Evolutionary conservation across 225 moss, liverwort and hornwort genomes (phyloP), one percentile per base, ranked within the genome.

Genomic region (Bryoerythrophyllum caledonicum): DNA sequence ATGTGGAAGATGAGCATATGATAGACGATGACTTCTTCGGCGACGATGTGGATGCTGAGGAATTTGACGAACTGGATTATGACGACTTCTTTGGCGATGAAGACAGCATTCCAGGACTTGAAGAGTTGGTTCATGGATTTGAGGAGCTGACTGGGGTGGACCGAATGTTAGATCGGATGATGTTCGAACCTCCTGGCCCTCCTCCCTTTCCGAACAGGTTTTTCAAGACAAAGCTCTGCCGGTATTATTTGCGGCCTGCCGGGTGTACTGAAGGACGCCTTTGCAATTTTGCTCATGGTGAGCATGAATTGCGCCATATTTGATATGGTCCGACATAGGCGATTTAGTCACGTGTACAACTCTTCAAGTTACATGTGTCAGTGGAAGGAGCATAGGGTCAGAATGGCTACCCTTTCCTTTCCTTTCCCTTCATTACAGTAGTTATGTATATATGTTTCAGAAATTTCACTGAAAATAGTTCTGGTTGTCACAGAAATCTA

Each of bases 211-310:
- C 40, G 7, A 81, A 79, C 54, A 70, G 62, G 41, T 79, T 70
- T 43, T 92, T 83, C 40, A 92, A 90, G 73, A 92, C 87, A 6
- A 90, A 82, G 79, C 69, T 92, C 51, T 94, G 94, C 80, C 80
- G 81, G 72, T 90, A 81, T 74, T 89, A 87, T 84, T 16, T 43
- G 52, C 74, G 81, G n/a, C 74, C 75, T 67, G 87, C 86, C 41
- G 74, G 77, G 40, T 94, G 94, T 66, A 77, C 81, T 20, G 63
- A 64, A 38, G 91, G 90, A 10, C 43, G 6, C 0, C 44, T 43
- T 2, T 94, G 94, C 80, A 82, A 54, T 65, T 94, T 91, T 67
- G 91, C 91, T 63, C 94, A 94, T 65, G 94, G 94, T 32, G 88
- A 83, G 60, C 82, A 86, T 23, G 91, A 94, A 53, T 84, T 91